phyloP scores from a whole-genome alignment of 2,329 filamentous ascomycete species.

The Chrysoporthe austroafricana region DNA sequence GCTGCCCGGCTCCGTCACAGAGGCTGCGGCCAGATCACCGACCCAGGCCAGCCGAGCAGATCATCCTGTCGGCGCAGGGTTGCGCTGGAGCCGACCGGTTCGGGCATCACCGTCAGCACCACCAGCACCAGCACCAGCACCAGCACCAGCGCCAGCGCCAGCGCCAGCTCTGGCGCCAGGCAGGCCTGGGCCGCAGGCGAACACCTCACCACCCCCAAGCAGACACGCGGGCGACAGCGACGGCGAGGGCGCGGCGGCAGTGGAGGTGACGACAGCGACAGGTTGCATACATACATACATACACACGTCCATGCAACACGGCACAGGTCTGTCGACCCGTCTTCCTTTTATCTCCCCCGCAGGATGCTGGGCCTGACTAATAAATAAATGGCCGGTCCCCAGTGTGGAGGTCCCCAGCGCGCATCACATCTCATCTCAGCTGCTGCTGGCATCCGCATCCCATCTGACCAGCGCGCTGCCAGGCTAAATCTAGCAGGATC shows the following conservation, averaged over 20 bases:
- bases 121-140: conserved; percentile 7
- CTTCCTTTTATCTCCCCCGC: background rate
- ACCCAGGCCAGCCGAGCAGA: conserved; percentile 2
- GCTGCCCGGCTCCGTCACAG: background rate
- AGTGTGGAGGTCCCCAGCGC: background rate
- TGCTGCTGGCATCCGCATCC: background rate
- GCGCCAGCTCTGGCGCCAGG: background rate
- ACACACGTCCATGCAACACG: no score
- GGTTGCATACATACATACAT: no score
- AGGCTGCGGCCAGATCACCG: conserved; percentile 9
- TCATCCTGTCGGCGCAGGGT: conserved; percentile 14
- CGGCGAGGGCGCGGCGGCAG: no score
- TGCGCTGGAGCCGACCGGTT: conserved; percentile 8
- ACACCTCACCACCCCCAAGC: background rate
- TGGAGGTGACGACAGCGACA: no score
- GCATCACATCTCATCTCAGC: background rate
- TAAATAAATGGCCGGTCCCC: background rate
- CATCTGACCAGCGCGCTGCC: background rate
- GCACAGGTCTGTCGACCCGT: background rate
- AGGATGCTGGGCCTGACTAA: background rate
- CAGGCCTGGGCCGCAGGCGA: background rate
- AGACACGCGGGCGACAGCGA: no score
- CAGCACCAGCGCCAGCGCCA: background rate
- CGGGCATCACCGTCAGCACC: conserved; percentile 6
- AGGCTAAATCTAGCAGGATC: no score